Evolutionary conservation across 768 basidiomycete species (phyloP), one percentile per base, ranked within the genome.

Genomic region (Kwoniella sp.): DNA sequence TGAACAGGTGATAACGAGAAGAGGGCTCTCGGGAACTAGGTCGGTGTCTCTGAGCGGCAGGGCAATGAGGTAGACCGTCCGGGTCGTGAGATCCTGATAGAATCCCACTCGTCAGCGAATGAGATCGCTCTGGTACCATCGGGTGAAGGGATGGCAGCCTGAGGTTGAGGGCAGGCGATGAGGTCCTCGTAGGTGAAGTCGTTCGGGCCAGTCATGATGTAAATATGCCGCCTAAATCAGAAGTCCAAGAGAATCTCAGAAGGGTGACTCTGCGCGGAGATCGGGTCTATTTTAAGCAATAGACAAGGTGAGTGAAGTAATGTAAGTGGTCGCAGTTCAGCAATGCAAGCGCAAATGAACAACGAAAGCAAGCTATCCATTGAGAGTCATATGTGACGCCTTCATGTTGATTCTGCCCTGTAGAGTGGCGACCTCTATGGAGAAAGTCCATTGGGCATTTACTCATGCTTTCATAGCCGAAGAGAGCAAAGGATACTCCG

Each of bases 161-260:
- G 64, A 3, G 72, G 68, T 53, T 69, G 47, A 37, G 72, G 72
- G 5, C 73, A 63, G 0, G 71, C 37, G 17, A 78, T 59, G 69
- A 78, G 17, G 41, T 20, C 41, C 15, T 45, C 41, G 41, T 45
- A 17, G 11, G 41, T 45, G 41, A 45, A 45, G 41, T 9, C 41
- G 8, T 17, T 45, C 3, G 41, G 41, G 3, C 11, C 11, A 17
- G 11, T 17, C 41, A 45, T 45, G 34, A 7, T 37, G 34, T 13
- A 37, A 13, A 37, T 7, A 37, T 13, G 34, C 13, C 7, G 13
- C 13, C 13, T 37, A 37, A 37, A 37, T 37, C 34, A 13, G 7
- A 7, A 13, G 34, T 37, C 5, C 34, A 37, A 37, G 34, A 13
- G 13, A 37, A 13, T n/a, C n/a, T n/a, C n/a, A n/a, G n/a, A n/a